Evolutionary conservation across 2,329 filamentous ascomycete genomes (phyloP).

Genomic region (Akanthomyces muscarius): DNA sequence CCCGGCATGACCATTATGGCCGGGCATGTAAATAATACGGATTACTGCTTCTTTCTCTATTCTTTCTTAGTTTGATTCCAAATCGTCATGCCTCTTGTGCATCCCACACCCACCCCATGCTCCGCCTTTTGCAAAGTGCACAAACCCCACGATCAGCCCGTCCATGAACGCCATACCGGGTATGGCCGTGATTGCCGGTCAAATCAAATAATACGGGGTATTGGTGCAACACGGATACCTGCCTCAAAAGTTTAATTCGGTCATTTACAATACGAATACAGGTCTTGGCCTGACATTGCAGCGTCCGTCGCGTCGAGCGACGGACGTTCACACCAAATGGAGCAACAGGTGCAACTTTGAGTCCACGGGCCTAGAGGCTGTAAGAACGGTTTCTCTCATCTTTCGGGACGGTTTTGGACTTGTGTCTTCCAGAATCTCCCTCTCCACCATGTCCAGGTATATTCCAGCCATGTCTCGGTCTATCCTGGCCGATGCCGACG

Average conservation of each 20-base stretch:
- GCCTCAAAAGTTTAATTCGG: neutral
- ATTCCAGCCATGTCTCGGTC: neutral
- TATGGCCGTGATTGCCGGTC: neutral
- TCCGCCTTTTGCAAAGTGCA: neutral
- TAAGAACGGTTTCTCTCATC: too few species aligned
- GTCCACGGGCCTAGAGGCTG: neutral
- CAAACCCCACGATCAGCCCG: neutral
- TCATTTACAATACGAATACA: slow-evolving; percentile 4
- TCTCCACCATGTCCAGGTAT: too few species aligned
- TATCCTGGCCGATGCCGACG: neutral
- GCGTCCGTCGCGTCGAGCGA: neutral
- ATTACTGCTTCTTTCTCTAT: neutral
- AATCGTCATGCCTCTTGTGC: neutral
- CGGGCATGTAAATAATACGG: too few species aligned
- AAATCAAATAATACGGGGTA: slow-evolving; percentile 1
- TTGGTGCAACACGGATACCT: slow-evolving; percentile 5
- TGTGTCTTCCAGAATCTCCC: neutral
- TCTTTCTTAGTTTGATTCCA: neutral
- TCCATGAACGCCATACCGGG: neutral
- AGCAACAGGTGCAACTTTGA: neutral
- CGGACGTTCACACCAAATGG: neutral
- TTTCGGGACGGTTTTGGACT: too few species aligned
- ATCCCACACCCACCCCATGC: neutral
- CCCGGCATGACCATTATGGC: too few species aligned
- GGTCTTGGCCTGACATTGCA: neutral